These are phyloP conservation scores for Cladophialophora immunda DNA, from an alignment of 2,329 filamentous ascomycete species.

Conservation along the genomic window DNA sequence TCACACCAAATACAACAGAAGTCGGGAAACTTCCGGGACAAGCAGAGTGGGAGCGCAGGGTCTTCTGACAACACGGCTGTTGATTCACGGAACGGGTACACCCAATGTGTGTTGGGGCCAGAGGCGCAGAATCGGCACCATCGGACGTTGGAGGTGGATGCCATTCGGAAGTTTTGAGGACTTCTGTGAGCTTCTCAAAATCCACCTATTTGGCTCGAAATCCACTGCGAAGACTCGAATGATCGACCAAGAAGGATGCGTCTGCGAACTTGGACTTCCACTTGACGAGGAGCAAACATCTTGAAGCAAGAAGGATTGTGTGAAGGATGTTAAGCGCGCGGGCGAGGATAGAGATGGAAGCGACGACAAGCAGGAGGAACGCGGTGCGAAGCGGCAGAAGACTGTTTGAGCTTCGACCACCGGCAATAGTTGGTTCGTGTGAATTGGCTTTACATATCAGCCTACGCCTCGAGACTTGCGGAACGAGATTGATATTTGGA, in stretches of 20 bases:
- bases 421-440: too few relatives aligned
- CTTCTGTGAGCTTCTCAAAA: not conserved
- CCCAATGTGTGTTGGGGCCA: not conserved
- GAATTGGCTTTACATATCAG: too few relatives aligned
- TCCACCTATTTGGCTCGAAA: not conserved
- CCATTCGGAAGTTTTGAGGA: slow-evolving; percentile 1
- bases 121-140: not conserved
- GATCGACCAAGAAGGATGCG: not conserved
- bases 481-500: too few relatives aligned
- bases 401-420: not conserved
- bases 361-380: not conserved
- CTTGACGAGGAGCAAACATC: too few relatives aligned
- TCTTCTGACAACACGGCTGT: not conserved
- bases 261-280: not conserved
- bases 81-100: not conserved
- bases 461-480: too few relatives aligned
- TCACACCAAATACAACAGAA: not conserved
- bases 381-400: not conserved
- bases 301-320: not conserved
- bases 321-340: not conserved
- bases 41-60: not conserved
- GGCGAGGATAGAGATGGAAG: not conserved
- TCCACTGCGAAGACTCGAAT: not conserved
- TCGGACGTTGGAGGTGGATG: not conserved
- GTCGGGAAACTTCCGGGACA: not conserved